Percentiles rank a stretch among this genome's conserved stretches.
Evolutionary conservation across 345 rosid species (phyloP).

Genomic region (Bretschneidera sinensis): DNA sequence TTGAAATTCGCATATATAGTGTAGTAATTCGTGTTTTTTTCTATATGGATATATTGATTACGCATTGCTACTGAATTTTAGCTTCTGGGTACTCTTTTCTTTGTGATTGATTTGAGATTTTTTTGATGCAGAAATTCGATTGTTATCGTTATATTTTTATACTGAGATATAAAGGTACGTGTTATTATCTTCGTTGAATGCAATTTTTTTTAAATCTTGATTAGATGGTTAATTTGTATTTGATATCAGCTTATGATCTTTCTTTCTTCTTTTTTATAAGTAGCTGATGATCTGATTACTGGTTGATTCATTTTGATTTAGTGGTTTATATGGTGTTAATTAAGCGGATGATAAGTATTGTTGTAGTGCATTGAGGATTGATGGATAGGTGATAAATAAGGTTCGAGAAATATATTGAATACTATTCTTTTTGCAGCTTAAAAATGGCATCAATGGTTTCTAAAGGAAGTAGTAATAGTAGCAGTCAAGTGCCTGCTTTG

Average conservation of each 20-base stretch:
- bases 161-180: conserved; percentile 11
- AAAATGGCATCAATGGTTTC: conserved; percentile 62
- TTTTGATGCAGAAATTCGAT: conserved; percentile 13
- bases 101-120: conserved; percentile 20
- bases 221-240: conserved; percentile 5
- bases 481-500: conserved; percentile 39
- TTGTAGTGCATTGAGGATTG: conserved; percentile 2
- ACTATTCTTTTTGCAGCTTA: conserved; percentile 33
- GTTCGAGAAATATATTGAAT: conserved; percentile 12
- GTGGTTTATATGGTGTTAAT: conserved; percentile 9
- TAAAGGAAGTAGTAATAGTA: conserved; percentile 38
- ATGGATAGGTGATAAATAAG: conserved; percentile 7
- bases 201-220: background rate
- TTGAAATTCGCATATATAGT: conserved; percentile 5
- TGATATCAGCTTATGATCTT: conserved; percentile 19
- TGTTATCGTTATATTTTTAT: conserved; percentile 11
- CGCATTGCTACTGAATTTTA: conserved; percentile 19
- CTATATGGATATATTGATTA: conserved; percentile 19
- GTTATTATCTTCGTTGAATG: background rate
- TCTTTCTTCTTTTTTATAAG: too few species aligned
- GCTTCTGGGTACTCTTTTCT: conserved; percentile 2
- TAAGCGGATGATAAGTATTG: conserved; percentile 7
- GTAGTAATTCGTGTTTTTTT: background rate
- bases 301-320: conserved; percentile 6
- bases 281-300: conserved; percentile 8